These are phyloP conservation scores for Saturnispora silvae DNA, from an alignment of 805 yeast genomes.

Conservation along the genomic window DNA sequence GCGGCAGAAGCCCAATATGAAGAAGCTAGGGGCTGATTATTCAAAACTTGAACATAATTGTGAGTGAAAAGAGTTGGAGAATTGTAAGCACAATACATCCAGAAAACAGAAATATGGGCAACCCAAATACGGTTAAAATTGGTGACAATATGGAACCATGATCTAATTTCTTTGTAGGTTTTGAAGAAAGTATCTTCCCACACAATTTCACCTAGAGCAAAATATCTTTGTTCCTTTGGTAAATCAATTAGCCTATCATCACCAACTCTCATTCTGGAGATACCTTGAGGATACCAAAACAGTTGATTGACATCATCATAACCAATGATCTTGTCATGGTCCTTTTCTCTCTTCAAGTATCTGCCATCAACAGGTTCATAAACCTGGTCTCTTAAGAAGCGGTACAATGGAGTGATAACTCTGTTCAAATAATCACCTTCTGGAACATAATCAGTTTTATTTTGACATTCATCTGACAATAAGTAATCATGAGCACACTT, in stretches of 20 bases:
- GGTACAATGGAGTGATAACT: conserved; percentile 83
- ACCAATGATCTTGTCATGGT: conserved; percentile 73
- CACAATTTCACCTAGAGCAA: conserved; percentile 79
- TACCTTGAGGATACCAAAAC: conserved; percentile 99
- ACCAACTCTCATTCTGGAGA: conserved; percentile 79
- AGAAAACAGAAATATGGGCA: conserved; percentile 76
- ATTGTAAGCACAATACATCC: conserved; percentile 93
- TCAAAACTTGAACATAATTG: conserved; percentile 69
- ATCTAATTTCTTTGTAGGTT: conserved; percentile 90
- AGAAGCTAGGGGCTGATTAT: conserved; percentile 83
- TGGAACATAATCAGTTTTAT: conserved; percentile 71
- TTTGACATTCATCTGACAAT: conserved; percentile 82
- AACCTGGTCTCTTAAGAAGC: conserved; percentile 69
- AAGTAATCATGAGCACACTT: conserved; percentile 91
- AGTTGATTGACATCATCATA: conserved; percentile 98
- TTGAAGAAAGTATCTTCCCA: conserved; percentile 92
- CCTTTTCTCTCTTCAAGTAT: conserved; percentile 75
- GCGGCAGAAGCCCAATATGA: conserved; percentile 90
- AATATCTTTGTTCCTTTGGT: conserved; percentile 82
- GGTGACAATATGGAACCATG: conserved; percentile 93
- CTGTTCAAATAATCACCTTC: conserved; percentile 89
- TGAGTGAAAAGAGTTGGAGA: conserved; percentile 86
- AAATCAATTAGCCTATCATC: conserved; percentile 86
- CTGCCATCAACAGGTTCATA: conserved; percentile 75
- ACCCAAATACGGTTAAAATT: conserved; percentile 98